Evolutionary conservation across 2,329 filamentous ascomycete genomes (phyloP).

Genomic region (Emmonsia crescens): DNA sequence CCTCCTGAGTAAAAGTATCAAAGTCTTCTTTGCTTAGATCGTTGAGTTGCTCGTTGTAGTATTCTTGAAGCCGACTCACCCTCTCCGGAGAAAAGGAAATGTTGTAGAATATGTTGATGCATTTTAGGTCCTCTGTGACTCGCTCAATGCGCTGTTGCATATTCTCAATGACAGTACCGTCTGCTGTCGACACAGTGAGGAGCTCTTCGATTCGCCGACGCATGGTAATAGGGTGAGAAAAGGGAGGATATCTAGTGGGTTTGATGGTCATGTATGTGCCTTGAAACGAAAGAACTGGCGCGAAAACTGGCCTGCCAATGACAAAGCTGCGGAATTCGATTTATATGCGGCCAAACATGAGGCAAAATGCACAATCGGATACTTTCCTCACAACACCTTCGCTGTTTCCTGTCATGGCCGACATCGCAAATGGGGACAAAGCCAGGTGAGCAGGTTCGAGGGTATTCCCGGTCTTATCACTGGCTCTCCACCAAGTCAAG

Average conservation of each 20-base stretch:
- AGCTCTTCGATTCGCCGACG: neutral
- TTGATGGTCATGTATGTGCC: neutral
- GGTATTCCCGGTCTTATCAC: neutral
- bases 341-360: neutral
- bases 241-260: neutral
- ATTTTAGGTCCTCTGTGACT: constrained; percentile 36
- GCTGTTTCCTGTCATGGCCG: neutral
- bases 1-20: constrained; percentile 32
- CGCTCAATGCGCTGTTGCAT: constrained; percentile 36
- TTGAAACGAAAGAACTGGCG: neutral
- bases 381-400: neutral
- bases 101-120: constrained; percentile 42
- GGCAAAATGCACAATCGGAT: neutral
- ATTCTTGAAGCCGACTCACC: constrained; percentile 30
- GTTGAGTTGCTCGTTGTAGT: constrained; percentile 34
- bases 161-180: constrained; percentile 15
- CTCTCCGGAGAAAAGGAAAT: constrained; percentile 37
- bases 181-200: neutral
- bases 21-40: constrained; percentile 28
- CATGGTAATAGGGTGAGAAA: neutral
- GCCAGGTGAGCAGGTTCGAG: neutral
- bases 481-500: neutral
- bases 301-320: neutral
- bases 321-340: neutral
- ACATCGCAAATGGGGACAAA: neutral